Base-by-base conservation (phyloP, 2,329 filamentous ascomycete genomes). In the Colletotrichum neosansevieriae region DNA sequence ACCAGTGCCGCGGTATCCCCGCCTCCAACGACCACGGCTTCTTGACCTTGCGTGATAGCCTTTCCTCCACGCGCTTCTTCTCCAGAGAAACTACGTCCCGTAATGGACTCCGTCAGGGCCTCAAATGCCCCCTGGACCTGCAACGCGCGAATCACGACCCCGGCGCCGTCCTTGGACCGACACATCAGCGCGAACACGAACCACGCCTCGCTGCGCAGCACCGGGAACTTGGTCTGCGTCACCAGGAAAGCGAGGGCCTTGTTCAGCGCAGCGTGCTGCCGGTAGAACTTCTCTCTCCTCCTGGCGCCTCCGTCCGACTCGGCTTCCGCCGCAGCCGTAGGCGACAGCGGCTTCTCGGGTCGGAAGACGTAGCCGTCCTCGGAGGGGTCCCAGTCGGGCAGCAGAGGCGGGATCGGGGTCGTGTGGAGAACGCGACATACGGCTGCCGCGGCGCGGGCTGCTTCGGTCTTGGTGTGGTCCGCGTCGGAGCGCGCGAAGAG, bases 141-240 rank as follows among this genome's bases (percentile, higher is more conserved):
- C 50, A 89, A 75, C 1, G 84, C 75, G 12, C 78, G 76, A 9
- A 80, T 72, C 17, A 87, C 82, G 11, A 85, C 76, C 2, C 75
- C 72, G 2, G 85, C 83, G 7, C 87, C 87, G 40, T 86, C 83
- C 1, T 74, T 63, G 2, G 84, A 83, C 32, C 87, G 82, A 45
- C 84, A 83, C 82, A 90, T 86, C 38, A 91, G 81, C 2, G 89
- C 89, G 58, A 89, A 82, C 6, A 89, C 83, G 70, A 91, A 90
- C 84, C 88, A 87, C 3, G 85, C 82, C 73, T 91, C 89, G 44
- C 87, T 88, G 17, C 86, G 82, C 2, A 91, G 79, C 2, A 85
- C 80, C 0, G 87, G 86, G 82, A 88, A 91, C 71, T 87, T 89
- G 3, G 76, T 78, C 73, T 91, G 88, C 2, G 80, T 83, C 24